Conservation (phyloP, 2,329 filamentous ascomycete genomes). For the Neocatenulostroma microsporum region DNA sequence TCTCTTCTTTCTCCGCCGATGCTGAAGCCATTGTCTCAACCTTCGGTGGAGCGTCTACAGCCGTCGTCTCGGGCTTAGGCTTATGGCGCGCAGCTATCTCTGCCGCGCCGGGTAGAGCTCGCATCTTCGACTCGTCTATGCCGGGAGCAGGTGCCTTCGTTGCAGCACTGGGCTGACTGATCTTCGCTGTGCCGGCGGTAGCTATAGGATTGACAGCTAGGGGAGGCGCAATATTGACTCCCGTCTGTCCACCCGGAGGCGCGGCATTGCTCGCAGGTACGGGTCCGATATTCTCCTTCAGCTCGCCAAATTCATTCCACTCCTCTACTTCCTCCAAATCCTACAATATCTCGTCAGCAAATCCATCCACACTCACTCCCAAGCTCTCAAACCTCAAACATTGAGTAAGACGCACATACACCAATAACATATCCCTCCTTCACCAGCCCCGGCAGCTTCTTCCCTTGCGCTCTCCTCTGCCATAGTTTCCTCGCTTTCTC, state of each 20-base stretch:
- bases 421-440: slow-evolving; percentile 80
- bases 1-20: slow-evolving; percentile 21
- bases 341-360: slow-evolving; percentile 48
- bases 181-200: slow-evolving; percentile 13
- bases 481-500: slow-evolving; percentile 82
- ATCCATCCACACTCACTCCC: no score
- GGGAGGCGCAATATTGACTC: slow-evolving; percentile 21
- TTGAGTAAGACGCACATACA: slow-evolving; percentile 48
- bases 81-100: slow-evolving; percentile 22
- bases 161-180: slow-evolving; percentile 8
- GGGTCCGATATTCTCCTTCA: slow-evolving; percentile 70
- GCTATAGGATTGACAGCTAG: slow-evolving; percentile 13
- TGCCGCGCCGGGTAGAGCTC: slow-evolving; percentile 26
- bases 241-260: slow-evolving; percentile 20
- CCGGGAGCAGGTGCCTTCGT: slow-evolving; percentile 19
- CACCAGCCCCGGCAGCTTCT: slow-evolving; percentile 81
- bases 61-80: neutral
- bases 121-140: slow-evolving; percentile 16
- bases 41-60: slow-evolving; percentile 11
- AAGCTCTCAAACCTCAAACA: no score
- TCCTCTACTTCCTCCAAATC: slow-evolving; percentile 93
- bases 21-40: slow-evolving; percentile 23
- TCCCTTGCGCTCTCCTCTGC: slow-evolving; percentile 73
- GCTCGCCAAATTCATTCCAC: slow-evolving; percentile 97
- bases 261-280: slow-evolving; percentile 32